These are phyloP conservation scores for Tetracladium setigerum DNA, from an alignment of 495 filamentous ascomycete species.

Conservation along the genomic window DNA sequence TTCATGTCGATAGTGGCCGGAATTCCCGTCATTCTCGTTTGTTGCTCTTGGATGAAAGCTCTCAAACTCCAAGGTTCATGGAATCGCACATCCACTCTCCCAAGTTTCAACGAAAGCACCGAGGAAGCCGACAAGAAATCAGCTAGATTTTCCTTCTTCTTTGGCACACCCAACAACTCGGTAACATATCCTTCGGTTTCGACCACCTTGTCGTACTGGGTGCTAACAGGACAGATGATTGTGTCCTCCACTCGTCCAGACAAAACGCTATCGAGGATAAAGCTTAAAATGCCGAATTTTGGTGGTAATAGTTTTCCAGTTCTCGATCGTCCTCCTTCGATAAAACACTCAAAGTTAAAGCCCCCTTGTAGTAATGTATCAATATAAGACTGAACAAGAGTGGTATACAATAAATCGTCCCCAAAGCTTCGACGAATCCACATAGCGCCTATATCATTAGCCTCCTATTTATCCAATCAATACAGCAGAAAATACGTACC, in stretches of 20 bases:
- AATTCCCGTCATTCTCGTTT: constrained; percentile 37
- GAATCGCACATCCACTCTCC: constrained; percentile 91
- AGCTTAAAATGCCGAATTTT: constrained; percentile 93
- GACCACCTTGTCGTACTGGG: constrained; percentile 97
- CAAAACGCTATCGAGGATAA: constrained; percentile 81
- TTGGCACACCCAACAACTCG: constrained; percentile 87
- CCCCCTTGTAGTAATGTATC: constrained; percentile 85
- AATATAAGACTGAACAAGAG: constrained; percentile 90
- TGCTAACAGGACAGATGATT: constrained; percentile 88
- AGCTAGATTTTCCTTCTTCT: constrained; percentile 85
- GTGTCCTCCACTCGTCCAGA: constrained; percentile 86
- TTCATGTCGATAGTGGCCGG: constrained; percentile 32
- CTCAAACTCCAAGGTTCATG: constrained; percentile 89
- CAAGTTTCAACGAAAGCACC: constrained; percentile 78
- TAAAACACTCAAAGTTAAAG: constrained; percentile 94
- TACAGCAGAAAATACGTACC: constrained; percentile 36
- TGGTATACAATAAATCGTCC: constrained; percentile 82
- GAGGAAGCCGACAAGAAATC: constrained; percentile 86
- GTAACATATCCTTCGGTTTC: constrained; percentile 95
- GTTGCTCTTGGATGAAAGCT: constrained; percentile 69
- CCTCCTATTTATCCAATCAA: background rate
- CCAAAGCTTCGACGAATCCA: constrained; percentile 92
- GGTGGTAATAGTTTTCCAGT: constrained; percentile 91
- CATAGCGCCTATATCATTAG: constrained; percentile 63
- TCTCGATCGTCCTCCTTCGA: constrained; percentile 85